Evolutionary conservation across 2,329 filamentous ascomycete genomes (phyloP).

Genomic region (Monilinia fructigena): DNA sequence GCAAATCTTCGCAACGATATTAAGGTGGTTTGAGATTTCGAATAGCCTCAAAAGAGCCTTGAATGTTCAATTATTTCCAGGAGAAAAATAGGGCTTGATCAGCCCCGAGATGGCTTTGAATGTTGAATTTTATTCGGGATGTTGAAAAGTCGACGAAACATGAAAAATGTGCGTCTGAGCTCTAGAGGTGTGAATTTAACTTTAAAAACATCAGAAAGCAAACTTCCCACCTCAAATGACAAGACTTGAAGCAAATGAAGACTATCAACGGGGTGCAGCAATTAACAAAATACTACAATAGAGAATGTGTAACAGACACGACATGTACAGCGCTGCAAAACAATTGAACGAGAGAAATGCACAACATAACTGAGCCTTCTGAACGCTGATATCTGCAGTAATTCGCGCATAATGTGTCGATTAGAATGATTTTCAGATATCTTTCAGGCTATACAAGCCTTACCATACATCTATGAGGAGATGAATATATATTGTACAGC

Average conservation of each 20-base stretch:
- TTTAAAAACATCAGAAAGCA: background rate
- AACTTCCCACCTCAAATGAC: background rate
- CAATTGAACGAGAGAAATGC: background rate
- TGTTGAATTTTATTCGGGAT: background rate
- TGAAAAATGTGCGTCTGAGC: background rate
- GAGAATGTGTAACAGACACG: background rate
- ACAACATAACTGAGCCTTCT: background rate
- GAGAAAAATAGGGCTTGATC: background rate
- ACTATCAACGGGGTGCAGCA: too few species aligned
- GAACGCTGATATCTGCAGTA: background rate
- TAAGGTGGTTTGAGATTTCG: background rate
- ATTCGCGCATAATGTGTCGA: background rate
- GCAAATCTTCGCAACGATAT: background rate
- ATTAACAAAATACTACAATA: background rate
- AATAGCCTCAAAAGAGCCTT: background rate
- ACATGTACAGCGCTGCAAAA: background rate
- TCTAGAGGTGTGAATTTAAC: background rate
- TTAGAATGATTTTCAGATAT: background rate
- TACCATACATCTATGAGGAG: background rate
- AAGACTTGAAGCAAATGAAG: too few species aligned
- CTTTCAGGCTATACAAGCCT: background rate
- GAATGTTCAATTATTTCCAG: background rate
- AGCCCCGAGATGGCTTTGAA: background rate
- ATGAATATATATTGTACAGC: background rate
- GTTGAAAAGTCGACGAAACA: background rate